A percentile compares a stretch with the other conserved stretches of the same genome.
These are phyloP conservation scores for Claviceps sp. DNA, from an alignment of 2,329 filamentous ascomycete genomes.

Conservation along the genomic window DNA sequence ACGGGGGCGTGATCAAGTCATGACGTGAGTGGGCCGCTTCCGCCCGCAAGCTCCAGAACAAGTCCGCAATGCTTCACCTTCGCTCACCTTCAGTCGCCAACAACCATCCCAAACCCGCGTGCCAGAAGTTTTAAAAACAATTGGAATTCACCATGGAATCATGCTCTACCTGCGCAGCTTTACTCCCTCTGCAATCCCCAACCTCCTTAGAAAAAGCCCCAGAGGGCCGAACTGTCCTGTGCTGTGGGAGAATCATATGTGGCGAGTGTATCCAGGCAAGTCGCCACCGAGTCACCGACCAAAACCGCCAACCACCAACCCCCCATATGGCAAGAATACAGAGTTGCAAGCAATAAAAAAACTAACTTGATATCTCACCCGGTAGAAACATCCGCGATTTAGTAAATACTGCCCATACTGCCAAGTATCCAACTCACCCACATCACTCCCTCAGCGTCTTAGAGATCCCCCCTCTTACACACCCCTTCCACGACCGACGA, in stretches of 20 bases:
- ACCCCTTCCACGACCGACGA: conserved; percentile 17
- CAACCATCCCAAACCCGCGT: neutral
- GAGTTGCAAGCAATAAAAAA: neutral
- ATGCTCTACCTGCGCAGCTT: conserved; percentile 58
- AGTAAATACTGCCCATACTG: conserved; percentile 59
- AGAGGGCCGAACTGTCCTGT: conserved; percentile 48
- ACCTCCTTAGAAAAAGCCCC: conserved; percentile 47
- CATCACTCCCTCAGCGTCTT: conserved; percentile 46
- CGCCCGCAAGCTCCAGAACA: neutral
- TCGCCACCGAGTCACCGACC: conserved; percentile 6
- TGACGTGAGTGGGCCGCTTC: conserved; percentile 4
- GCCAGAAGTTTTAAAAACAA: too few species aligned
- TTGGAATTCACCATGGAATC: conserved; percentile 22
- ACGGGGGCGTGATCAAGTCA: neutral
- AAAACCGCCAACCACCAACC: neutral
- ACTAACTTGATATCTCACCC: conserved; percentile 4
- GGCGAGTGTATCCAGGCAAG: conserved; percentile 52
- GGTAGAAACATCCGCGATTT: conserved; percentile 52
- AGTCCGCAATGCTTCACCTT: too few species aligned
- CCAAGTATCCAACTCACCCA: conserved; percentile 52
- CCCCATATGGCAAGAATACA: neutral
- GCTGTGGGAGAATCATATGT: conserved; percentile 61
- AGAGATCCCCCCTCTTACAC: conserved; percentile 56
- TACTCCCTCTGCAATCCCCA: conserved; percentile 41
- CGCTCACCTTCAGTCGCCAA: too few species aligned